These are phyloP conservation scores for Trametes cinnabarina DNA, from an alignment of 768 basidiomycete species.

Conservation along the genomic window DNA sequence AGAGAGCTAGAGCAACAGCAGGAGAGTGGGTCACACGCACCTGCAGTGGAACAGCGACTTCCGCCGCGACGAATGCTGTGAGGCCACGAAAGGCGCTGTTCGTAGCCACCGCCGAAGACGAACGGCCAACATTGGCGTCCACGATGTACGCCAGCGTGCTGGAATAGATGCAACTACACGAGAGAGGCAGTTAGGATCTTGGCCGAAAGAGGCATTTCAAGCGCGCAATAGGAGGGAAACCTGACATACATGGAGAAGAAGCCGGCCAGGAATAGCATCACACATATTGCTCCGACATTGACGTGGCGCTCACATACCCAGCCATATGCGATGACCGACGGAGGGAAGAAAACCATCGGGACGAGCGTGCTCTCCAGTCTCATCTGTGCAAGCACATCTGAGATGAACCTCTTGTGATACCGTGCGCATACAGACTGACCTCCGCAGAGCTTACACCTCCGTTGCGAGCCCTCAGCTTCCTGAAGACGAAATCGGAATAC, in stretches of 20 bases:
- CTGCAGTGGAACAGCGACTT: conserved; percentile 74
- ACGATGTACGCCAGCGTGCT: conserved; percentile 82
- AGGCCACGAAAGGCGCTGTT: conserved; percentile 77
- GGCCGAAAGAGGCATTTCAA: background rate
- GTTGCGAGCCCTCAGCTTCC: conserved; percentile 40
- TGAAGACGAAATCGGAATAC: conserved; percentile 54
- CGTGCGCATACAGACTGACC: conserved; percentile 36
- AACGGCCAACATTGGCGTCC: conserved; percentile 81
- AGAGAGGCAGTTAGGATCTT: background rate
- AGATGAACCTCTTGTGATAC: background rate
- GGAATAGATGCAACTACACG: conserved; percentile 54
- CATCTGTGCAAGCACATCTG: conserved; percentile 46
- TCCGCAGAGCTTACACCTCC: conserved; percentile 59
- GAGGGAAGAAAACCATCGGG: conserved; percentile 60
- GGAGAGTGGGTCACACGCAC: conserved; percentile 30
- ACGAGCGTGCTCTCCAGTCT: conserved; percentile 61
- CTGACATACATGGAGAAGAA: conserved; percentile 67
- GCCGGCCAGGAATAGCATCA: conserved; percentile 70
- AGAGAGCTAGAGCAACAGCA: background rate
- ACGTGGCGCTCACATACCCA: conserved; percentile 69
- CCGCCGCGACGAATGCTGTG: conserved; percentile 64
- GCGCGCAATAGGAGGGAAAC: background rate
- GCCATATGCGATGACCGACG: conserved; percentile 63
- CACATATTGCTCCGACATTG: conserved; percentile 65
- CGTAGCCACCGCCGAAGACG: conserved; percentile 68